These are phyloP conservation scores for Symbiotaphrina buchneri DNA, from an alignment of 495 filamentous ascomycete genomes.

Conservation along the genomic window DNA sequence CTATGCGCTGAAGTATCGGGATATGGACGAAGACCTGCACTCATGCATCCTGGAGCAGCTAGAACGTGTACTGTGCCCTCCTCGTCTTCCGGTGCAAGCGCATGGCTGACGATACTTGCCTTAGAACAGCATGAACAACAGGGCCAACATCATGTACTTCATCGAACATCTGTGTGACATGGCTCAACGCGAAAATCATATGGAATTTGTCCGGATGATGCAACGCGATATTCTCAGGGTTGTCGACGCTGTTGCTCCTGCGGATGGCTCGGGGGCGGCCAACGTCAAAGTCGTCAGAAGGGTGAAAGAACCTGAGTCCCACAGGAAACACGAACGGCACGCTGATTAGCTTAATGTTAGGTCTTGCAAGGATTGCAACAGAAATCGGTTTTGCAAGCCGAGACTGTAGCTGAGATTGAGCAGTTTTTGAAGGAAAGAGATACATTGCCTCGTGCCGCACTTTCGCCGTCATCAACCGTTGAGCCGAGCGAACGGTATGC, in stretches of 20 bases:
- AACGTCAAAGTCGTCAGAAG: constrained; percentile 84
- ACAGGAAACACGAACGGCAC: background rate
- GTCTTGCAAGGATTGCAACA: constrained; percentile 44
- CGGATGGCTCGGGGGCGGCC: constrained; percentile 73
- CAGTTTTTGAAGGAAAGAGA: constrained; percentile 59
- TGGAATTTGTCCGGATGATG: constrained; percentile 76
- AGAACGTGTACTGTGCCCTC: constrained; percentile 32
- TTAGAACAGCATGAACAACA: constrained; percentile 82
- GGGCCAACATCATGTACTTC: constrained; percentile 99
- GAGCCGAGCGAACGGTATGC: constrained; percentile 7
- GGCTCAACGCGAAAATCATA: constrained; percentile 48
- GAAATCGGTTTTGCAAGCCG: constrained; percentile 41
- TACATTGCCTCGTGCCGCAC: constrained; percentile 8
- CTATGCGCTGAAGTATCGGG: constrained; percentile 80
- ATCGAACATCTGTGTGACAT: constrained; percentile 86
- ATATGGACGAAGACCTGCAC: constrained; percentile 90
- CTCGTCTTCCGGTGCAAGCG: constrained; percentile 1
- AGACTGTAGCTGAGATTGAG: constrained; percentile 56
- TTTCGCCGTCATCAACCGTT: background rate
- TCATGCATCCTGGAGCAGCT: constrained; percentile 93
- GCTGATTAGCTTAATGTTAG: constrained; percentile 11
- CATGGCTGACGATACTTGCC: background rate
- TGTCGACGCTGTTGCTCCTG: constrained; percentile 71
- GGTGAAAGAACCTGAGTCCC: constrained; percentile 15
- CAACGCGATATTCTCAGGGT: constrained; percentile 77